Evolutionary conservation across 306 rosid genomes (phyloP).

Genomic region (Lagenaria siceraria): DNA sequence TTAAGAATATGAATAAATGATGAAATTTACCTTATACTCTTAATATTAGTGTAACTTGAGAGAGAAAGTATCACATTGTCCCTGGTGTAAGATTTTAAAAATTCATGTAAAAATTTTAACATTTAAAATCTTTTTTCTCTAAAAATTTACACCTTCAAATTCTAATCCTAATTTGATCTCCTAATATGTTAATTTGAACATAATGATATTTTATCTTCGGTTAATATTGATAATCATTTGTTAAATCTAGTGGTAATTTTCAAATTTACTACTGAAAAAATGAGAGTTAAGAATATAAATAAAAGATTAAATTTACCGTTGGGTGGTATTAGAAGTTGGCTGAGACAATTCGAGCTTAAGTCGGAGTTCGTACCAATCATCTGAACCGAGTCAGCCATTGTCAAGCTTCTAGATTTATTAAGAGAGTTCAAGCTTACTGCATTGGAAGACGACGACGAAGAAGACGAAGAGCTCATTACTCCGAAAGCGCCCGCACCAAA

Average conservation of each 20-base stretch:
- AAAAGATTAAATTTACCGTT: slow-evolving; percentile 5
- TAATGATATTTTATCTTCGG: background rate
- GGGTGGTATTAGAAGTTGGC: slow-evolving; percentile 29
- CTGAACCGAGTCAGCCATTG: background rate
- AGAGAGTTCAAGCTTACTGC: slow-evolving; percentile 18
- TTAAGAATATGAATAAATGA: background rate
- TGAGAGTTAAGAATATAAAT: background rate
- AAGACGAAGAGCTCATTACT: slow-evolving; percentile 28
- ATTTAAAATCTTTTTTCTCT: no score
- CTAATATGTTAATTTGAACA: background rate
- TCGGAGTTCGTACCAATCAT: background rate
- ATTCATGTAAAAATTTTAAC: background rate
- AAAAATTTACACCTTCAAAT: background rate
- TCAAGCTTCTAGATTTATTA: slow-evolving; percentile 6
- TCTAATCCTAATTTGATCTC: background rate
- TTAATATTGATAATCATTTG: background rate
- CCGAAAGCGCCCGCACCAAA: slow-evolving; percentile 39
- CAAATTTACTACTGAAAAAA: background rate
- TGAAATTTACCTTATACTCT: background rate
- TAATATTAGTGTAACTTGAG: no score
- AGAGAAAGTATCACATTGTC: background rate
- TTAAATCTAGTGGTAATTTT: background rate
- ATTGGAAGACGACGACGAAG: slow-evolving; percentile 35
- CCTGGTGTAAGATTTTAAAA: background rate
- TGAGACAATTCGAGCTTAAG: slow-evolving; percentile 19